These are phyloP conservation scores for Misopates orontium DNA, from an alignment of 257 asterid species.

Conservation along the genomic window DNA sequence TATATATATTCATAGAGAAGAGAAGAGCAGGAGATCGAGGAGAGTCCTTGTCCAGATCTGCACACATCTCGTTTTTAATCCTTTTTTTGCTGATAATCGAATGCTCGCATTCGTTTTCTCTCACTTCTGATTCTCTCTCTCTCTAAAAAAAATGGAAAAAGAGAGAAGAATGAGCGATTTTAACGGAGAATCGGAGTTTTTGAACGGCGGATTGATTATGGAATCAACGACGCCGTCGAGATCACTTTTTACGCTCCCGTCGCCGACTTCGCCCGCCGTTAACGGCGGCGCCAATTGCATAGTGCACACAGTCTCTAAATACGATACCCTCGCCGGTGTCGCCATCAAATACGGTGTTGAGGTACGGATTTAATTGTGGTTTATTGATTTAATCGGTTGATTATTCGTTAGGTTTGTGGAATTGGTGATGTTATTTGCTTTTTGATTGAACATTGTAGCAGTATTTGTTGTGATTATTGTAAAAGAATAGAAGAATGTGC, in stretches of 20 bases:
- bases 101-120: too few species aligned
- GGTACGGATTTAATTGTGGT: constrained; percentile 36
- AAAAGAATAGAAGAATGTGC: neutral
- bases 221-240: constrained; percentile 43
- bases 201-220: constrained; percentile 22
- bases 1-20: too few species aligned
- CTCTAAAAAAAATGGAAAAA: constrained; percentile 28
- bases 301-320: constrained; percentile 54
- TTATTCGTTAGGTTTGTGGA: neutral
- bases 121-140: neutral
- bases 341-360: constrained; percentile 88
- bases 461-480: neutral
- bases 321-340: constrained; percentile 73
- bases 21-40: too few species aligned
- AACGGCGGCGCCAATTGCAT: constrained; percentile 44
- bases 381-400: neutral
- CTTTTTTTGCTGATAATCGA: too few species aligned
- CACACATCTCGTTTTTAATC: too few species aligned
- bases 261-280: constrained; percentile 30
- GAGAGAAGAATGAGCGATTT: constrained; percentile 31
- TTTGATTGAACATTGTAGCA: neutral
- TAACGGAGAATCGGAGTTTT: constrained; percentile 31
- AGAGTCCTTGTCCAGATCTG: too few species aligned
- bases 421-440: neutral
- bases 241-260: constrained; percentile 35